These are phyloP conservation scores for Kazachstania viticola DNA, from an alignment of 805 yeast genomes.

Conservation along the genomic window DNA sequence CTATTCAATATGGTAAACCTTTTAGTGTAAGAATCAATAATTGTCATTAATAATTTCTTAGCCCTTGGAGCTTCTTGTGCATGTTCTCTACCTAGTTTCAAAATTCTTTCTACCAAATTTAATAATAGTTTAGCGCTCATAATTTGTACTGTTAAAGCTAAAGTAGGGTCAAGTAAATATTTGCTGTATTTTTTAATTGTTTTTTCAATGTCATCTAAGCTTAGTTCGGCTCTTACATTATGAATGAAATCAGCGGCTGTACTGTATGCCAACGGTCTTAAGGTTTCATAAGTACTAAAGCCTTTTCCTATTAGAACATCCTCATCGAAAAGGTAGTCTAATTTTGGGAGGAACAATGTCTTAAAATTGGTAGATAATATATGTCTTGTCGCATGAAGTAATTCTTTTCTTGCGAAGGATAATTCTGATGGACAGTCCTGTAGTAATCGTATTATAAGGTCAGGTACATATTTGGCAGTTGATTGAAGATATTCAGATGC, in stretches of 20 bases:
- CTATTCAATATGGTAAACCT: slow-evolving; percentile 67
- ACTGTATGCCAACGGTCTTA: slow-evolving; percentile 87
- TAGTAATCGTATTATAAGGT: slow-evolving; percentile 67
- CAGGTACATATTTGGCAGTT: slow-evolving; percentile 64
- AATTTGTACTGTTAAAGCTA: slow-evolving; percentile 84
- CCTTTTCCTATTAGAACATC: slow-evolving; percentile 86
- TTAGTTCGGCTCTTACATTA: slow-evolving; percentile 74
- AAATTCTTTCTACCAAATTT: slow-evolving; percentile 79
- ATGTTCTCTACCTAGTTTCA: slow-evolving; percentile 50
- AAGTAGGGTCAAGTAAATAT: slow-evolving; percentile 65
- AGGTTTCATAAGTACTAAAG: slow-evolving; percentile 76
- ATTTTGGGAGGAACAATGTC: slow-evolving; percentile 68
- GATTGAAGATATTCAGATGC: slow-evolving; percentile 50
- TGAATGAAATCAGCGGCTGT: slow-evolving; percentile 94
- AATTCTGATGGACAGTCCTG: slow-evolving; percentile 95
- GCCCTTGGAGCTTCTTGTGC: slow-evolving; percentile 59
- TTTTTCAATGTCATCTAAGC: slow-evolving; percentile 74
- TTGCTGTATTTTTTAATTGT: slow-evolving; percentile 76
- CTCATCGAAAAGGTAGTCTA: slow-evolving; percentile 78
- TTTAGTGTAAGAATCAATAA: slow-evolving; percentile 79
- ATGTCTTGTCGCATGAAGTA: slow-evolving; percentile 88
- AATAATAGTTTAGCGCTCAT: slow-evolving; percentile 89
- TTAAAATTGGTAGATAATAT: slow-evolving; percentile 86
- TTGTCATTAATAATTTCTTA: slow-evolving; percentile 65
- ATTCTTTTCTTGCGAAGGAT: slow-evolving; percentile 83